These are phyloP conservation scores for Collariella sp. DNA, from an alignment of 495 filamentous ascomycete species.

Conservation along the genomic window DNA sequence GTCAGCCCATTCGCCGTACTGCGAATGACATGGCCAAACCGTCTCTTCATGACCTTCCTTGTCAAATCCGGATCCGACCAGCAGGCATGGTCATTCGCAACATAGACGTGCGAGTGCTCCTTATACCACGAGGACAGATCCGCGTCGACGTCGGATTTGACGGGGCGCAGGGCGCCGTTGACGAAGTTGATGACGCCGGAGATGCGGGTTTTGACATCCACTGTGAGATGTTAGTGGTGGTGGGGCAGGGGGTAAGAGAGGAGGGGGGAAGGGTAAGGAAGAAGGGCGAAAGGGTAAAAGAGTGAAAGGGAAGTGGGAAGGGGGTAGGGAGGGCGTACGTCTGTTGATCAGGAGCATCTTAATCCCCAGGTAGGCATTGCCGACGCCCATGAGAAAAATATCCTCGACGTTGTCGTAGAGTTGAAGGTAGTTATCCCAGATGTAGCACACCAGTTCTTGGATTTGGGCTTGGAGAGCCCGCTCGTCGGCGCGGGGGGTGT, in stretches of 20 bases:
- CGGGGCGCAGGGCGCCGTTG: conserved; percentile 54
- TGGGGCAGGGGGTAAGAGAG: not conserved
- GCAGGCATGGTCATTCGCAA: conserved; percentile 58
- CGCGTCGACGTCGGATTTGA: conserved; percentile 54
- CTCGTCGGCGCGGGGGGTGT: conserved; percentile 27
- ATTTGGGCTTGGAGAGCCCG: conserved; percentile 45
- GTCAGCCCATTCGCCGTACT: conserved; percentile 47
- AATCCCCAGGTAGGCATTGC: conserved; percentile 61
- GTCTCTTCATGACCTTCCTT: conserved; percentile 53
- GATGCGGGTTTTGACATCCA: conserved; percentile 39
- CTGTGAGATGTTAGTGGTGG: conserved; percentile 6
- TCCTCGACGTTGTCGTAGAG: conserved; percentile 54
- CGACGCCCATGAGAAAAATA: conserved; percentile 77
- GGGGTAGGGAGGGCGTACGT: conserved; percentile 37
- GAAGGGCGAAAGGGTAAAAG: not conserved
- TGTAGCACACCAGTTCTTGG: conserved; percentile 68
- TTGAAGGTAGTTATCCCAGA: conserved; percentile 98
- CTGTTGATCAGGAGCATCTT: conserved; percentile 60
- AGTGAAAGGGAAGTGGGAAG: not conserved
- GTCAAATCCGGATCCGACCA: conserved; percentile 51
- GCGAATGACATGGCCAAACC: conserved; percentile 55
- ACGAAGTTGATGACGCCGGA: conserved; percentile 50
- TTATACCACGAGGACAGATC: conserved; percentile 65
- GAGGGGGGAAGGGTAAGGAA: not conserved
- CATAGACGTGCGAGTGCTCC: conserved; percentile 64